Conservation (phyloP, 768 basidiomycete genomes). For the Melanogaster broomeanus region DNA sequence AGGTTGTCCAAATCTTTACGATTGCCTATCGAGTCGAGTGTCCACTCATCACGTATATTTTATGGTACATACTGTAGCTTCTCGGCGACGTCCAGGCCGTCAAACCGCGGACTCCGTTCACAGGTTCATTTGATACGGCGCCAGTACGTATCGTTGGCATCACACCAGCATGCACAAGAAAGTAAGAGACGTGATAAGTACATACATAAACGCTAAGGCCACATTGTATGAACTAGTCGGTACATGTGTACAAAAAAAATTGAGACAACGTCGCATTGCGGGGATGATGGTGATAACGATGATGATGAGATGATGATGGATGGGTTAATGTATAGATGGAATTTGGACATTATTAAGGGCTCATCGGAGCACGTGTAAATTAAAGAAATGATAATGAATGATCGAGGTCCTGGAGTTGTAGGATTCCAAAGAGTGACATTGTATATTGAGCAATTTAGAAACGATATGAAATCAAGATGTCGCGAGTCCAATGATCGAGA, state of each 20-base stretch:
- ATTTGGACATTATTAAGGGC: constrained; percentile 40
- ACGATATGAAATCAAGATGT: constrained; percentile 37
- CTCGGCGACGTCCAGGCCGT: neutral
- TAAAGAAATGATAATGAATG: constrained; percentile 37
- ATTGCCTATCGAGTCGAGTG: neutral
- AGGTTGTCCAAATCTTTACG: too few species aligned
- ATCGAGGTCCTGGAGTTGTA: constrained; percentile 38
- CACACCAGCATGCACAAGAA: constrained; percentile 16
- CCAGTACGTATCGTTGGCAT: constrained; percentile 20
- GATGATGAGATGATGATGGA: too few species aligned
- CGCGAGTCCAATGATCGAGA: constrained; percentile 29
- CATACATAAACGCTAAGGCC: constrained; percentile 33
- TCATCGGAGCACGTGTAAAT: constrained; percentile 32
- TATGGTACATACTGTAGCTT: too few species aligned
- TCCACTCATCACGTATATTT: constrained; percentile 11
- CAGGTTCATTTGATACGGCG: constrained; percentile 4
- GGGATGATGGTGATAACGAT: too few species aligned
- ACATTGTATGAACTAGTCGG: constrained; percentile 22
- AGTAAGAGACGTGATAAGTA: constrained; percentile 24
- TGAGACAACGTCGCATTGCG: constrained; percentile 23
- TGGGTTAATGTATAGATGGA: constrained; percentile 29
- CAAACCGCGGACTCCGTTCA: constrained; percentile 35
- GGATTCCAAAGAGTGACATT: constrained; percentile 35
- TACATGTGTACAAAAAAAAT: constrained; percentile 22
- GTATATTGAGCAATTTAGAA: constrained; percentile 33